phyloP scores from a whole-genome alignment of 495 filamentous ascomycete genomes.

The Hypoxylon rickii region DNA sequence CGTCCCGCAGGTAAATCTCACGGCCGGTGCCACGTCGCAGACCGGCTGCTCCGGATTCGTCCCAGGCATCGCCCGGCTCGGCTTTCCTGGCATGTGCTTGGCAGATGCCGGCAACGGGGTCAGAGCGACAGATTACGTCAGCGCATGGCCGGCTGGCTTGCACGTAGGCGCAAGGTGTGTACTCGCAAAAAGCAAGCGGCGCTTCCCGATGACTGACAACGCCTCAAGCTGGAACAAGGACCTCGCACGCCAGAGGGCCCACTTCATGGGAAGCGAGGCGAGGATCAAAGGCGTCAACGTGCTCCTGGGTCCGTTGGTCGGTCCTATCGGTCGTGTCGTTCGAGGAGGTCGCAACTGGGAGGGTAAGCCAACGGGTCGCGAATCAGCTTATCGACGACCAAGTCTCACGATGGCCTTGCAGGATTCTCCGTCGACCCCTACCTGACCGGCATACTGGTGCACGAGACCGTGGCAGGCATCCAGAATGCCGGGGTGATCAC shows the following conservation, averaged over 20 bases:
- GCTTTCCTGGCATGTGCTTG: not conserved
- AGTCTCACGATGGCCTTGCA: not conserved
- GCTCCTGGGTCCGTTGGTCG: constrained; percentile 58
- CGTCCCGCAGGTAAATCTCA: not conserved
- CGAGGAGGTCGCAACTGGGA: constrained; percentile 53
- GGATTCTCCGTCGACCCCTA: constrained; percentile 39
- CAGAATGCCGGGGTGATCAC: constrained; percentile 44
- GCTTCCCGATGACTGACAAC: not conserved
- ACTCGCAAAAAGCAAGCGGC: no score
- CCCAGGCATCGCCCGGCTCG: not conserved
- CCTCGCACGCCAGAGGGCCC: constrained; percentile 43
- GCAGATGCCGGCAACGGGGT: not conserved
- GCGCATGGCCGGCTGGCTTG: not conserved
- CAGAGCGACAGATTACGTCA: not conserved
- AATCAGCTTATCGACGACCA: not conserved
- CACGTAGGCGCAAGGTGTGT: not conserved
- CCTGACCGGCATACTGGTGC: constrained; percentile 36
- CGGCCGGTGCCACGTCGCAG: not conserved
- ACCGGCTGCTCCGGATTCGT: not conserved
- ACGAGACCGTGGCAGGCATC: constrained; percentile 41
- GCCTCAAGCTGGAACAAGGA: constrained; percentile 46
- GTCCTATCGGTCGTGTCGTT: constrained; percentile 48
- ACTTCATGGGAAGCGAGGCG: constrained; percentile 51
- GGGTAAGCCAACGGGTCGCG: not conserved
- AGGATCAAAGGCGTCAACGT: constrained; percentile 59